These are phyloP conservation scores for Sporobolus alterniflorus DNA, from an alignment of 202 grass and related monocot species.

Conservation along the genomic window DNA sequence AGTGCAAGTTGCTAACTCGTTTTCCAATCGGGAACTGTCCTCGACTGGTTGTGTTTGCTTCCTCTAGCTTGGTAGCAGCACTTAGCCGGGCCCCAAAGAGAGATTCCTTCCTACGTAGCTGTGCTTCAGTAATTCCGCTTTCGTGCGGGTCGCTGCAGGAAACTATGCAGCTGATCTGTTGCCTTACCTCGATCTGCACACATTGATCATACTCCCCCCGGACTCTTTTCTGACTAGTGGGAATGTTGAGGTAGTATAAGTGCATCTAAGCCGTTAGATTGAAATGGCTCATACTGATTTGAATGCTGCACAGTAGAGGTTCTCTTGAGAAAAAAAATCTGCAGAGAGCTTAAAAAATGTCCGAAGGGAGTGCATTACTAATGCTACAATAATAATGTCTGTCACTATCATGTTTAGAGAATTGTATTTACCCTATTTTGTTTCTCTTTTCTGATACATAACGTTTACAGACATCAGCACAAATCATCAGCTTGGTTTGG, in stretches of 20 bases:
- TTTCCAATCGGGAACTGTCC: conserved; percentile 35
- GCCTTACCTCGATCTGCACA: too few relatives aligned
- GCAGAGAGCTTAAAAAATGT: too few relatives aligned
- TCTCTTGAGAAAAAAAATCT: too few relatives aligned
- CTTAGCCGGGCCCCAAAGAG: conserved; percentile 45
- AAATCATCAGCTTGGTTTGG: not conserved
- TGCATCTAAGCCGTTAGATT: too few relatives aligned
- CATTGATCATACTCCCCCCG: not conserved
- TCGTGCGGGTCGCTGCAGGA: conserved; percentile 38
- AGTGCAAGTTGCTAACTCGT: conserved; percentile 20
- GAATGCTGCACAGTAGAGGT: too few relatives aligned
- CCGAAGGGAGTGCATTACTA: too few relatives aligned
- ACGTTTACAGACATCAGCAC: not conserved
- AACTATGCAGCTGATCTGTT: not conserved
- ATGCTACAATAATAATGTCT: not conserved
- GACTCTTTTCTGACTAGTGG: too few relatives aligned
- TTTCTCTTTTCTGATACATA: not conserved
- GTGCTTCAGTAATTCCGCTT: conserved; percentile 31
- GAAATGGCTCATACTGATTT: too few relatives aligned
- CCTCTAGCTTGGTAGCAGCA: conserved; percentile 5
- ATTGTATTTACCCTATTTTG: not conserved
- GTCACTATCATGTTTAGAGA: not conserved
- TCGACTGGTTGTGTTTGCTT: conserved; percentile 31
- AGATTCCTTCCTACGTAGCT: conserved; percentile 46
- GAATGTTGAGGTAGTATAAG: too few relatives aligned